These are phyloP conservation scores for Psilocybe sp. DNA, from an alignment of 768 basidiomycete species.

Conservation along the genomic window DNA sequence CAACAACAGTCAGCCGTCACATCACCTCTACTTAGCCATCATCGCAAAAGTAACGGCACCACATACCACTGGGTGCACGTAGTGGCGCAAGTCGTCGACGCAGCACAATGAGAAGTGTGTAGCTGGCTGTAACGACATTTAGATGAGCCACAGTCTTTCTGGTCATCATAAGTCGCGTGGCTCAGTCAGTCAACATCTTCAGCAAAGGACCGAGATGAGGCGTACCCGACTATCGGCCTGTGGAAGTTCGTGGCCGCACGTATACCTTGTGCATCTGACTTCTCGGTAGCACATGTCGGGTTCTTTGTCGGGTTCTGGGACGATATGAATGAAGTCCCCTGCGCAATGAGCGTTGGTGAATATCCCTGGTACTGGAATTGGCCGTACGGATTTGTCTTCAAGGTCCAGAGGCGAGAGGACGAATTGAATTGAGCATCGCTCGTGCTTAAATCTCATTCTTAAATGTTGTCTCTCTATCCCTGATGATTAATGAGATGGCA, in stretches of 20 bases:
- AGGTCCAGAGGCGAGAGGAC: no score
- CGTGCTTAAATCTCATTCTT: no score
- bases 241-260: slow-evolving; percentile 34
- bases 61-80: slow-evolving; percentile 41
- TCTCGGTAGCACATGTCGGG: slow-evolving; percentile 43
- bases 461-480: no score
- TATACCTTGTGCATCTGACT: slow-evolving; percentile 30
- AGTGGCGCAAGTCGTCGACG: slow-evolving; percentile 26
- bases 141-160: slow-evolving; percentile 41
- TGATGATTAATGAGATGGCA: no score
- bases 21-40: slow-evolving; percentile 1
- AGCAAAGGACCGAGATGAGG: slow-evolving; percentile 11
- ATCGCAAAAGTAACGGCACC: background rate
- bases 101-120: slow-evolving; percentile 30
- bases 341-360: no score
- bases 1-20: no score
- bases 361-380: no score
- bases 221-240: slow-evolving; percentile 23
- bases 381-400: no score
- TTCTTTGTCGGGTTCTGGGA: background rate
- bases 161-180: background rate
- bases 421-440: no score
- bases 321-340: no score
- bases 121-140: slow-evolving; percentile 41
- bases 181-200: slow-evolving; percentile 1